These are phyloP conservation scores for Entomortierella lignicola DNA, from an alignment of 192 early-diverging fungal species.

Conservation along the genomic window DNA sequence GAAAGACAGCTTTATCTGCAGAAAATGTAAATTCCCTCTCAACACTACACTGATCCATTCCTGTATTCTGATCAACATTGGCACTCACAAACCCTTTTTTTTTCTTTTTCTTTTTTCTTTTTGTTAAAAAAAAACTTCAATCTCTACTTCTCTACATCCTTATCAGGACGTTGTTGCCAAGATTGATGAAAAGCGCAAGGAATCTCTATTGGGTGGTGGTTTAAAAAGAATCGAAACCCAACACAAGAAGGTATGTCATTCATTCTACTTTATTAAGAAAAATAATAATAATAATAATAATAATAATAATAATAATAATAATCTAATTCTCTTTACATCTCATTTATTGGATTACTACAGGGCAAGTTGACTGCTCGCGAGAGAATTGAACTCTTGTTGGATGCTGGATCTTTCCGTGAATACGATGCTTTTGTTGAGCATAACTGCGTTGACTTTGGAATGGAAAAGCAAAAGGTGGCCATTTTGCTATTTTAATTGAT, in stretches of 20 bases:
- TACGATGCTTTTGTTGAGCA: constrained; percentile 96
- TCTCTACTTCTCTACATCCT: not conserved
- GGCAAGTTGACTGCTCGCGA: constrained; percentile 96
- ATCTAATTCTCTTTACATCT: not conserved
- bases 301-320: too few species aligned
- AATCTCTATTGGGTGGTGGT: constrained; percentile 84
- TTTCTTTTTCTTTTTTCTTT: too few species aligned
- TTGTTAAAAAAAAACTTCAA: not conserved
- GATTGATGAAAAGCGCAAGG: constrained; percentile 77
- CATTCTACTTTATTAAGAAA: too few species aligned
- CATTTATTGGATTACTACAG: constrained; percentile 45
- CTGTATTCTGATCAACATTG: too few species aligned
- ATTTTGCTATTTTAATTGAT: not conserved
- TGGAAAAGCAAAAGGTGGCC: constrained; percentile 77
- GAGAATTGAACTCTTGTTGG: constrained; percentile 86
- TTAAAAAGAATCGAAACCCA: constrained; percentile 82
- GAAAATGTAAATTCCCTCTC: constrained; percentile 51
- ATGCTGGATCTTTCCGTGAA: constrained; percentile 87
- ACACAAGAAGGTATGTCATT: constrained; percentile 83
- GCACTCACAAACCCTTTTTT: too few species aligned
- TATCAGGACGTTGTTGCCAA: constrained; percentile 53
- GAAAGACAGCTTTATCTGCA: constrained; percentile 49
- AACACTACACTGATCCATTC: too few species aligned
- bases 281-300: too few species aligned
- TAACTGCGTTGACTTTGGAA: constrained; percentile 91